phyloP scores from a whole-genome alignment of 331 rosid genomes.

The Telfairia occidentalis region DNA sequence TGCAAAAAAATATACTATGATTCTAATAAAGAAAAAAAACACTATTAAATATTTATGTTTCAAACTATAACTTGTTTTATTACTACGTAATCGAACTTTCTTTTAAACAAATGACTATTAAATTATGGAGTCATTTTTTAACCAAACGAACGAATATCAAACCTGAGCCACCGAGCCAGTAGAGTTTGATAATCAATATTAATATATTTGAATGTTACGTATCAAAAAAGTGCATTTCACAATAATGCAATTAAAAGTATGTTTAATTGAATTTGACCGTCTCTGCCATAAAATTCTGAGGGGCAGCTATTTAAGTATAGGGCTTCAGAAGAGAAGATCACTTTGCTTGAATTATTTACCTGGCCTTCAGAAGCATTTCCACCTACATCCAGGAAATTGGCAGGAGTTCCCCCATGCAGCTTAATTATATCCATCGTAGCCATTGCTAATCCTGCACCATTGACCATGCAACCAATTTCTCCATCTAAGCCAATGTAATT shows the following conservation, averaged over 20 bases:
- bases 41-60: not conserved
- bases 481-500: conserved; percentile 97
- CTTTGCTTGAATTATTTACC: conserved; percentile 32
- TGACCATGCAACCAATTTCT: conserved; percentile 99
- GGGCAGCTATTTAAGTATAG: conserved; percentile 2
- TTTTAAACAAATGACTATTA: not conserved
- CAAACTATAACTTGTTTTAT: not conserved
- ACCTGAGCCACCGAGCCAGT: not conserved
- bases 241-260: not conserved
- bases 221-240: not conserved
- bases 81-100: not conserved
- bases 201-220: not conserved
- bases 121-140: not conserved
- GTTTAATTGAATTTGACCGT: not conserved
- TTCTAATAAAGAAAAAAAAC: not conserved
- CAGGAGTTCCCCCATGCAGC: conserved; percentile 95
- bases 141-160: not conserved
- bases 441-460: conserved; percentile 99
- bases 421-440: conserved; percentile 98
- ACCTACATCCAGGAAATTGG: conserved; percentile 93
- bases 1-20: not conserved
- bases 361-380: conserved; percentile 97
- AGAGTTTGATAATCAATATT: not conserved
- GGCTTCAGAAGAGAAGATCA: not conserved
- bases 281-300: not conserved